These are phyloP conservation scores for Clavispora fructus DNA, from an alignment of 805 yeast species.

Conservation along the genomic window DNA sequence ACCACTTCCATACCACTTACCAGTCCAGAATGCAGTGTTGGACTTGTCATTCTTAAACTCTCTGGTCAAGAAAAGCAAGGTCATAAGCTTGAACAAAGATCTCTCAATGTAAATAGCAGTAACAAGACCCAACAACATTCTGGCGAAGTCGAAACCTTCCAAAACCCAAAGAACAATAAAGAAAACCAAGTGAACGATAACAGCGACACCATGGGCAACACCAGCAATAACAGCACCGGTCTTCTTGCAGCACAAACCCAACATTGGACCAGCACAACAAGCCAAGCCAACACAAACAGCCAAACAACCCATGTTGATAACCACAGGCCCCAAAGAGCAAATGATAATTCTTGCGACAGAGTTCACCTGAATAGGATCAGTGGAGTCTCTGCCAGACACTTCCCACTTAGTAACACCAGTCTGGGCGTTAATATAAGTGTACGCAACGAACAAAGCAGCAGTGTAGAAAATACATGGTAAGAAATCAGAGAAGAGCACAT, in stretches of 20 bases:
- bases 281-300: slow-evolving; percentile 74
- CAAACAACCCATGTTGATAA: slow-evolving; percentile 79
- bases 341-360: slow-evolving; percentile 67
- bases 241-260: slow-evolving; percentile 93
- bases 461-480: slow-evolving; percentile 68
- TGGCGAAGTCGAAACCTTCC: slow-evolving; percentile 85
- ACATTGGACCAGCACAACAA: slow-evolving; percentile 96
- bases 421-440: slow-evolving; percentile 78
- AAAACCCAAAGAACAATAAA: slow-evolving; percentile 96
- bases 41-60: slow-evolving; percentile 95
- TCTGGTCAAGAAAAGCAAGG: slow-evolving; percentile 75
- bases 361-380: slow-evolving; percentile 49
- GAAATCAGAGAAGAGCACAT: slow-evolving; percentile 76
- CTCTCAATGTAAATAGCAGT: slow-evolving; percentile 86
- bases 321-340: slow-evolving; percentile 89
- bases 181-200: slow-evolving; percentile 77
- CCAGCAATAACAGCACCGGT: slow-evolving; percentile 96
- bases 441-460: slow-evolving; percentile 68
- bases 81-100: slow-evolving; percentile 77
- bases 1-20: slow-evolving; percentile 96
- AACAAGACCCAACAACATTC: slow-evolving; percentile 80
- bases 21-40: slow-evolving; percentile 99
- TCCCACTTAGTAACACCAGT: slow-evolving; percentile 59
- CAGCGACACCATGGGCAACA: slow-evolving; percentile 93
- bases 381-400: slow-evolving; percentile 26